Base-by-base conservation (phyloP, 441 rosid species). In the Melastoma candidum region DNA sequence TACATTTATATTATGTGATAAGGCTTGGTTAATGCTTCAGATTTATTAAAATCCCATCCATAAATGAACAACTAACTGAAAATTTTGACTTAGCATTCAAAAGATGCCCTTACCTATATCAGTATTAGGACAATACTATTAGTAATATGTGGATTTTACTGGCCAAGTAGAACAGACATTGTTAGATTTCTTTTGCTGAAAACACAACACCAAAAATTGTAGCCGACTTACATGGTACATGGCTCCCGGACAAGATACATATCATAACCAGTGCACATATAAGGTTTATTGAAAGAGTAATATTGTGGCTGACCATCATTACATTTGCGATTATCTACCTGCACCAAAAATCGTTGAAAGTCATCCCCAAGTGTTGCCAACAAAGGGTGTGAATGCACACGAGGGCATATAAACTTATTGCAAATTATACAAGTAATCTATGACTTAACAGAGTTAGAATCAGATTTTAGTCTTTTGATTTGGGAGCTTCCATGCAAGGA, bases 181-280 rank as follows among this genome's bases (percentile, higher is more conserved):
- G 22, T 17, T 1, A 29, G 7, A 27, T 29, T 52, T 52, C 12
- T 32, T 5, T 26, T 27, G 41, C 5, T 26, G 17, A 5, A 2
- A 32, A 9, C 14, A 2, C 32, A 29, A 7, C 3, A 7, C 36
- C 5, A 3, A 29, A 49, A 39, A 12, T 36, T 49, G 13, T 41
- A 24, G 8, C 49, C 13, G 63, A 57, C 89, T 80, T 68, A 85
- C 90, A 85, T 80, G 7, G 64, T 51, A 69, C 87, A 85, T 22
- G 90, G 90, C 74, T 80, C 87, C 87, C 94, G 81, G 51, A 72
- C 78, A 55, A 80, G 75, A 68, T 66, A 82, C 59, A 82, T 75
- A 69, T 85, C 96, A 60, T 74, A 77, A 47, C 95, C 98, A 44
- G 97, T 88, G 66, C 97, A 88, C 14, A 92, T 71, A 74, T 92